phyloP scores from a whole-genome alignment of 208 protist genomes.

The Angomonas desouzai region DNA sequence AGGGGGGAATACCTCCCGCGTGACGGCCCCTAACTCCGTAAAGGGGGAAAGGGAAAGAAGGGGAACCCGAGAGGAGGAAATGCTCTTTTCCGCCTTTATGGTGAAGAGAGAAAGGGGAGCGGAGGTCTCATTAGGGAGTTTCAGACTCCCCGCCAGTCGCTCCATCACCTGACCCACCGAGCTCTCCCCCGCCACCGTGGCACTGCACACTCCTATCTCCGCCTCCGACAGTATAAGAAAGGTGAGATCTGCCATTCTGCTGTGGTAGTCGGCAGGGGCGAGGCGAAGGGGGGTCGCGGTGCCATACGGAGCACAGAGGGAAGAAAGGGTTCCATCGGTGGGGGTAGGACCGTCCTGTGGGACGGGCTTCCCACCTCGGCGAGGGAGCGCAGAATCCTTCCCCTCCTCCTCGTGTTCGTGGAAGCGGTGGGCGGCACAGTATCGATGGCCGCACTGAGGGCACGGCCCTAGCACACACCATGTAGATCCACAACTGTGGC shows the following conservation, averaged over 20 bases:
- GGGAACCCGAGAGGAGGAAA: too few relatives aligned
- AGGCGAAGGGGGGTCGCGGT: conserved; percentile 23
- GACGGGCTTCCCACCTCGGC: too few relatives aligned
- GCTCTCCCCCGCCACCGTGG: conserved; percentile 39
- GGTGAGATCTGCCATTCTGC: conserved; percentile 31
- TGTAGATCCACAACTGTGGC: conserved; percentile 28
- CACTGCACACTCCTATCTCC: conserved; percentile 34
- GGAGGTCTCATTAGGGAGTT: not conserved
- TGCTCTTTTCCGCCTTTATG: not conserved
- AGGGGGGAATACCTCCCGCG: not conserved
- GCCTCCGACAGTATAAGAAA: conserved; percentile 14
- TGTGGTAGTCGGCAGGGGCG: conserved; percentile 38
- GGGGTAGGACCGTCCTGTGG: not conserved
- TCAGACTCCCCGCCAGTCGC: conserved; percentile 27
- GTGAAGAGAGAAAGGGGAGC: not conserved
- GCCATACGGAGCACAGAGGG: conserved; percentile 28
- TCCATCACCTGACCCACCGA: conserved; percentile 64
- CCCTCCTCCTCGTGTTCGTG: conserved; percentile 40
- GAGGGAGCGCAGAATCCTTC: too few relatives aligned
- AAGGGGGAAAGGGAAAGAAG: not conserved
- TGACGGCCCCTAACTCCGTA: not conserved
- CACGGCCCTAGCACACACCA: conserved; percentile 47
- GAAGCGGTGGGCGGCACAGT: conserved; percentile 62
- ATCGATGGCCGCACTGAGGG: conserved; percentile 28
- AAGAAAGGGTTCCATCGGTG: not conserved